These are phyloP conservation scores for Nymphaea thermarum DNA, from an alignment of 164 flowering plant species.

Conservation along the genomic window DNA sequence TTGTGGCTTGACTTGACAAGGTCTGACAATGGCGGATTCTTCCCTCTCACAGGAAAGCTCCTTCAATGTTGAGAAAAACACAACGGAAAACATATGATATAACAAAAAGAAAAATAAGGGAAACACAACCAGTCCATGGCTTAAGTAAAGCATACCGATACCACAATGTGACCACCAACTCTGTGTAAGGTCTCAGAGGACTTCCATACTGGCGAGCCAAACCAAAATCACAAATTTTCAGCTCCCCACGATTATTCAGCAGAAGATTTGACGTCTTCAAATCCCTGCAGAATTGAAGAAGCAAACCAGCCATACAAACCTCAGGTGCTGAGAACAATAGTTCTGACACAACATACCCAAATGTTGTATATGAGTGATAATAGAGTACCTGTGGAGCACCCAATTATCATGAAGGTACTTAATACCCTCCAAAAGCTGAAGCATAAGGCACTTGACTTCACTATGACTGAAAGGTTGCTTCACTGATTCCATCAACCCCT, in stretches of 20 bases:
- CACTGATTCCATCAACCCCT: constrained; percentile 42
- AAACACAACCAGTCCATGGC: background rate
- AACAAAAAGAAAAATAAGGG: background rate
- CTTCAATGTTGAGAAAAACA: background rate
- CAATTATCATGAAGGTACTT: constrained; percentile 72
- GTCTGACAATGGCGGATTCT: no score
- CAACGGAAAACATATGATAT: background rate
- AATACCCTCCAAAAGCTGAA: constrained; percentile 68
- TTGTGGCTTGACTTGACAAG: no score
- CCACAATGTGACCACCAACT: constrained; percentile 74
- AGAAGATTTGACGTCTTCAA: constrained; percentile 74
- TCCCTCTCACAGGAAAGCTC: no score
- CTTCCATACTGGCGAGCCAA: constrained; percentile 76
- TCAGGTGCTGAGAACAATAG: background rate
- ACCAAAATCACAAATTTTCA: constrained; percentile 81
- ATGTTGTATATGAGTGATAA: background rate
- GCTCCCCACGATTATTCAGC: constrained; percentile 52
- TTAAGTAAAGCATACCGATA: constrained; percentile 37
- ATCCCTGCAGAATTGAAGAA: constrained; percentile 29
- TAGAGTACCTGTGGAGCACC: constrained; percentile 44
- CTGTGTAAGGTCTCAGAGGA: constrained; percentile 59
- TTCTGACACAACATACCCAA: background rate
- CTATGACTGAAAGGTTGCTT: constrained; percentile 56
- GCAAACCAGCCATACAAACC: background rate
- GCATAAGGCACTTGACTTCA: constrained; percentile 70